A percentile compares a stretch with the other conserved stretches of the same genome.
Evolutionary conservation across 768 basidiomycete genomes (phyloP).

Genomic region (Gloeopeniophorella convolvens): DNA sequence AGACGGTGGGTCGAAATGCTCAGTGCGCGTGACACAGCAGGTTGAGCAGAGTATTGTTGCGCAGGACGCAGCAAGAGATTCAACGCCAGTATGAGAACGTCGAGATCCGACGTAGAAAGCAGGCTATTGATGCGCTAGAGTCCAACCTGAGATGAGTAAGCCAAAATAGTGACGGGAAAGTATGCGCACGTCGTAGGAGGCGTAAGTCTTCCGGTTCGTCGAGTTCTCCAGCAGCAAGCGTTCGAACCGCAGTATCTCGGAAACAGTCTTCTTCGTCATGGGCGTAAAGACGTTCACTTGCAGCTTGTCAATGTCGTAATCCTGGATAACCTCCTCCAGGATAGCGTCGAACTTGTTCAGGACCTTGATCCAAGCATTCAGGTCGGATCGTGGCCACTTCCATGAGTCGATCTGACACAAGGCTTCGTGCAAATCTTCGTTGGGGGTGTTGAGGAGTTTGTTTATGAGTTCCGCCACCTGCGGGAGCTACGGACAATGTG

Average conservation of each 20-base stretch:
- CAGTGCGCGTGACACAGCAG: conserved; percentile 76
- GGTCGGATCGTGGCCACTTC: conserved; percentile 94
- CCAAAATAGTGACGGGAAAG: conserved; percentile 4
- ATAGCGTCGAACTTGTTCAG: conserved; percentile 93
- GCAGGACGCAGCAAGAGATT: conserved; percentile 87
- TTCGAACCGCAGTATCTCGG: conserved; percentile 84
- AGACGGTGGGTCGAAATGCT: conserved; percentile 77
- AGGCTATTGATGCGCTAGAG: conserved; percentile 82
- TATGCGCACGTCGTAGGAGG: conserved; percentile 89
- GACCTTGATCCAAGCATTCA: conserved; percentile 94
- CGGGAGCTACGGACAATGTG: conserved; percentile 47
- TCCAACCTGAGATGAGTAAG: not conserved
- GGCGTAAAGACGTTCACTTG: conserved; percentile 78
- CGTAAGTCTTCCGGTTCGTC: conserved; percentile 94
- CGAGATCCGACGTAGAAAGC: conserved; percentile 82
- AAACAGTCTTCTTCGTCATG: conserved; percentile 62
- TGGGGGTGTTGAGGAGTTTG: conserved; percentile 56
- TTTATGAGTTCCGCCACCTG: conserved; percentile 77
- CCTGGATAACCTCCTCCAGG: conserved; percentile 72
- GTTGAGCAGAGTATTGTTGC: conserved; percentile 89
- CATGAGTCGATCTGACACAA: conserved; percentile 70
- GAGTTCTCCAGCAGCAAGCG: conserved; percentile 92
- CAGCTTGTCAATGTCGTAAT: conserved; percentile 81
- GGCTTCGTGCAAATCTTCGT: conserved; percentile 63
- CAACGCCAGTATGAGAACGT: conserved; percentile 76